Base-by-base conservation (phyloP, 2,329 filamentous ascomycete genomes). In the Diaporthe sp. region DNA sequence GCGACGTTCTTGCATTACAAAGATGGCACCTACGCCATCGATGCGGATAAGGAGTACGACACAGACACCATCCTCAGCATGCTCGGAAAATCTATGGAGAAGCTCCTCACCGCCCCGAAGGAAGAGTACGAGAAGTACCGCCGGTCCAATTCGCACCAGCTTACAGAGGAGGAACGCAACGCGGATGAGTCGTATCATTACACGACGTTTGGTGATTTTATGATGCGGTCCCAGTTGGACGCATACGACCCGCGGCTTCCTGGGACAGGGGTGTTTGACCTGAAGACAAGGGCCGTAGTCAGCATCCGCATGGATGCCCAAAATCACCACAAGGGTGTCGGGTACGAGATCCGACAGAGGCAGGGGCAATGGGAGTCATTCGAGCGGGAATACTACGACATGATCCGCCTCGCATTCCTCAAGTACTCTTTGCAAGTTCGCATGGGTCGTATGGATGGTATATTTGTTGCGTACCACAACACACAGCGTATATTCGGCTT, bases 401-500 rank as follows among this genome's bases (percentile, higher is more conserved):
- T 99, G 95, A 96, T 98, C 76, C 91, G 97, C 72, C 91, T 96
- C 1, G 97, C 96, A 0, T 96, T 99, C 85, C 87, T 99, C 73
- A 99, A 99, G 82, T 99, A 99, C 83, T 98, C 96, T 13, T 88
- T 99, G 42, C 97, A 99, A 84, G 97, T 96, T 39, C 94, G 97
- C 59, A 97, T 99, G 91, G 97, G 97, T 25, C 92, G 96, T 68
- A 99, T 99, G 97, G 96, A 99, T 82, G 97, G 97, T 72, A 98
- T 98, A 68, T 99, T 98, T 81, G 94, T 98, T 31, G 97, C 97
- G 3, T 99, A 92, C 82, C 97, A 99, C 87, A 99, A 99, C 82
- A 94, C 95, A 2, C 90, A 96, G 84, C 94, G 96, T 73, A 98
- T 99, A 68, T 99, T 99, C 82, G 97, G 97, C 8, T 99, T 99